Evolutionary conservation across 352 stramenopile species (phyloP).

Genomic region (Globisporangium perplexum): DNA sequence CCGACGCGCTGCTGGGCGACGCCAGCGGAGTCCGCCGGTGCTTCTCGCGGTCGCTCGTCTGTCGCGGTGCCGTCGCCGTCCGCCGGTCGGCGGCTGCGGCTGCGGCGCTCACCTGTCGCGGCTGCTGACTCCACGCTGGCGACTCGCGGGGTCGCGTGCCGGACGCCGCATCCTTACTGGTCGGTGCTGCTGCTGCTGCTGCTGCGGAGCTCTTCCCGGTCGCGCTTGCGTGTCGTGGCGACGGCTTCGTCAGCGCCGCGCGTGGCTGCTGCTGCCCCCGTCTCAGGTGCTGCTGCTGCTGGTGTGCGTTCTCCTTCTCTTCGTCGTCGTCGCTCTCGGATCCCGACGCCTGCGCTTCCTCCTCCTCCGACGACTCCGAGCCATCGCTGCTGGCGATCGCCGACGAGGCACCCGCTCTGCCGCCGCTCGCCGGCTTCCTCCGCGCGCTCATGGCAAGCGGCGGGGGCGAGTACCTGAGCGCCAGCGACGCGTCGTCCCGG

Average conservation of each 20-base stretch:
- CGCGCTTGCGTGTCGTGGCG: not conserved
- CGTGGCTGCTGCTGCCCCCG: not conserved
- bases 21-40: not conserved
- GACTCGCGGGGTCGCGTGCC: not conserved
- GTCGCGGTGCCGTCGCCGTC: not conserved
- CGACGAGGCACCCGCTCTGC: no score
- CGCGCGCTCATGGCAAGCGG: not conserved
- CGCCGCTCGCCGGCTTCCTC: not conserved
- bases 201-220: not conserved
- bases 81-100: not conserved
- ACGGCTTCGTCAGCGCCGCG: not conserved
- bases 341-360: not conserved
- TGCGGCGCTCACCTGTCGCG: no score
- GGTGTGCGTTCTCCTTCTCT: constrained; percentile 9
- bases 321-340: constrained; percentile 5
- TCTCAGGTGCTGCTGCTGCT: not conserved
- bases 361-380: not conserved
- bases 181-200: not conserved
- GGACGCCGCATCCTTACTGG: no score
- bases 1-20: constrained; percentile 10
- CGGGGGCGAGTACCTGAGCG: not conserved
- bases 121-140: no score
- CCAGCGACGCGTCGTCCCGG: not conserved
- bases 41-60: not conserved
- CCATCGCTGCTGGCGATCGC: not conserved